Conservation (phyloP, 2,329 filamentous ascomycete species). For the Colletotrichum sansevieriae region DNA sequence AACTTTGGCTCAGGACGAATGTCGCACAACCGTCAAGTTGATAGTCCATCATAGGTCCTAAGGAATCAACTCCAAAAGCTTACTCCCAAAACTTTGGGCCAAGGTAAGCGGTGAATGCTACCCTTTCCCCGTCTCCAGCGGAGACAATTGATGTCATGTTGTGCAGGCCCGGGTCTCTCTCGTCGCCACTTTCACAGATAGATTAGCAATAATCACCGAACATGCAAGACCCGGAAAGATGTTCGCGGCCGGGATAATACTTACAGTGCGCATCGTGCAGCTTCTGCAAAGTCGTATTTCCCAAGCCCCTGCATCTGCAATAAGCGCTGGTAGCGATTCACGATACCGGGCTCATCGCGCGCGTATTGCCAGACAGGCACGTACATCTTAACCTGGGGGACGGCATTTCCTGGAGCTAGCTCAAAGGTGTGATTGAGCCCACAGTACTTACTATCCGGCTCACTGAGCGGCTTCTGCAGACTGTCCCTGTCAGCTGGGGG, state of each 20-base stretch:
- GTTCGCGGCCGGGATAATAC: neutral
- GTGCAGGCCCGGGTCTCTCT: neutral
- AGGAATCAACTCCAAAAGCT: neutral
- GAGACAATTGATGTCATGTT: slow-evolving; percentile 3
- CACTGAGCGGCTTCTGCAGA: neutral
- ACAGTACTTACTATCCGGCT: slow-evolving; percentile 21
- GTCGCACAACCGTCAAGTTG: too few relatives aligned
- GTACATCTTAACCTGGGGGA: slow-evolving; percentile 12
- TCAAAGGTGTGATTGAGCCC: slow-evolving; percentile 10
- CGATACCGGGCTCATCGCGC: neutral
- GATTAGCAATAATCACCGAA: neutral
- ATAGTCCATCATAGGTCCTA: neutral
- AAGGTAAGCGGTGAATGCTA: neutral
- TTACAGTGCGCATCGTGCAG: slow-evolving; percentile 5
- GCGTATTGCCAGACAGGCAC: slow-evolving; percentile 24
- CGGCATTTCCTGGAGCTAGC: neutral
- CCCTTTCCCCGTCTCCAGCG: neutral
- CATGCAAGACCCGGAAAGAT: rapidly evolving
- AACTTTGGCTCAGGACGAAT: too few relatives aligned
- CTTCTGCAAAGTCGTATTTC: neutral
- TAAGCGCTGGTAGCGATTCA: neutral
- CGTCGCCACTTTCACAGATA: neutral
- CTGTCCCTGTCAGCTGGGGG: neutral
- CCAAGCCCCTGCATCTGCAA: neutral
- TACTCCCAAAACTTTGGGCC: slow-evolving; percentile 1